A percentile compares a stretch with the other conserved stretches of the same genome.
Evolutionary conservation across 2,329 filamentous ascomycete genomes (phyloP).

Genomic region (Ophiocordyceps camponoti-floridani): DNA sequence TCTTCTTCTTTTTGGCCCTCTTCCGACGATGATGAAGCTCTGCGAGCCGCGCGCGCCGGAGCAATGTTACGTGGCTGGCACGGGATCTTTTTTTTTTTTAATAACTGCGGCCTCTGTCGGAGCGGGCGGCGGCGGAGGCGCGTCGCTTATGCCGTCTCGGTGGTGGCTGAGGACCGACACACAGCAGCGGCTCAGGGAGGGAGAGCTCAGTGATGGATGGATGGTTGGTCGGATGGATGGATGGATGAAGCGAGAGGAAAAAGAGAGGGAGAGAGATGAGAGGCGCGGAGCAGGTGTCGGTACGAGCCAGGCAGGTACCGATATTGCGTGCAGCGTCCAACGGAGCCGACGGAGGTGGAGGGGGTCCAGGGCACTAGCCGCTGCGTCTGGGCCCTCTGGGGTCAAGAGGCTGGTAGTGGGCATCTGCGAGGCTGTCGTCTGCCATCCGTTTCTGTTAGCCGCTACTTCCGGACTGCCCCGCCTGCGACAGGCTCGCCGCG

Average conservation of each 20-base stretch:
- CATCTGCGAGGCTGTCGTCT: too few relatives aligned
- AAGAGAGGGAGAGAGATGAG: neutral
- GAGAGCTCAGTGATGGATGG: neutral
- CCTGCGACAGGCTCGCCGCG: neutral
- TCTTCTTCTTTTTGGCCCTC: too few relatives aligned
- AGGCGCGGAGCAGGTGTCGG: neutral
- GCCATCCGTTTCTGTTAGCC: neutral
- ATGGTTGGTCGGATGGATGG: neutral
- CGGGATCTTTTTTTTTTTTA: neutral
- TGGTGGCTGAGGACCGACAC: neutral
- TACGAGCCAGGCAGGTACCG: neutral
- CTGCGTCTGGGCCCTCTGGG: neutral
- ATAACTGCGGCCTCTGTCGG: too few relatives aligned
- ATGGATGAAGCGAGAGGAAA: neutral
- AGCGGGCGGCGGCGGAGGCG: neutral
- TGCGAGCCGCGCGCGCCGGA: neutral
- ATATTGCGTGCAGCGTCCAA: neutral
- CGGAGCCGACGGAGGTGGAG: neutral
- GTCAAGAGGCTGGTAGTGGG: too few relatives aligned
- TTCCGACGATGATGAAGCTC: neutral
- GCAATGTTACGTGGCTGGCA: neutral
- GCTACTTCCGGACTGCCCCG: neutral
- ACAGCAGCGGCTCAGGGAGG: neutral
- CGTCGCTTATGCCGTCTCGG: neutral
- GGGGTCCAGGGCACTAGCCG: neutral